Evolutionary conservation across 2,329 filamentous ascomycete species (phyloP).

Genomic region (Claviceps humidiphila): DNA sequence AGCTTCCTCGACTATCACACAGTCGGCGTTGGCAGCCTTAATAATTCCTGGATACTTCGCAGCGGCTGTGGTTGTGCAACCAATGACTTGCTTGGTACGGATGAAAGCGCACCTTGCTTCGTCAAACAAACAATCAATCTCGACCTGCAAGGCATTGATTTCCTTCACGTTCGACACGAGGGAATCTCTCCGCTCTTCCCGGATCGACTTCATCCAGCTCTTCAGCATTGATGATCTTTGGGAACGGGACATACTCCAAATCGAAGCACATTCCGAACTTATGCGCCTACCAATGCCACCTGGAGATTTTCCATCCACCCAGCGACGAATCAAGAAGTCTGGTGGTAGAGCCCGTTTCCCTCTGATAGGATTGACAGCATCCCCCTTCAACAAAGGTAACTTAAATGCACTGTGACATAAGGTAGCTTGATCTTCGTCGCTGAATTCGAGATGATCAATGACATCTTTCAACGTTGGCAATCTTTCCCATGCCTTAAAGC

Average conservation of each 20-base stretch:
- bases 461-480: not conserved
- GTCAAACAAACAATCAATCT: conserved; percentile 29
- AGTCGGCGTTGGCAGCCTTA: conserved; percentile 38
- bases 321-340: not conserved
- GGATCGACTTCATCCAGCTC: not conserved
- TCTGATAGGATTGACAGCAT: no score
- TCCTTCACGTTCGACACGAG: not conserved
- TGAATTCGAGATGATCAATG: not conserved
- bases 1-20: conserved; percentile 58
- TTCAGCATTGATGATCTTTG: not conserved
- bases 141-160: not conserved
- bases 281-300: not conserved
- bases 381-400: no score
- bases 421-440: not conserved
- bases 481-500: not conserved
- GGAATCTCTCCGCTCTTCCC: not conserved
- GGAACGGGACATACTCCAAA: not conserved
- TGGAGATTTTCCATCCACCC: not conserved
- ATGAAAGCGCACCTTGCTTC: conserved; percentile 32
- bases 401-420: not conserved
- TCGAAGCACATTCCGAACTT: not conserved
- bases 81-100: conserved; percentile 45
- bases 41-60: conserved; percentile 47
- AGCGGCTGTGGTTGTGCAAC: conserved; percentile 57
- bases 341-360: no score